Percentiles rank a stretch among this genome's conserved stretches.
These are phyloP conservation scores for Gynandropsis gynandra DNA, from an alignment of 345 rosid species.

Conservation along the genomic window DNA sequence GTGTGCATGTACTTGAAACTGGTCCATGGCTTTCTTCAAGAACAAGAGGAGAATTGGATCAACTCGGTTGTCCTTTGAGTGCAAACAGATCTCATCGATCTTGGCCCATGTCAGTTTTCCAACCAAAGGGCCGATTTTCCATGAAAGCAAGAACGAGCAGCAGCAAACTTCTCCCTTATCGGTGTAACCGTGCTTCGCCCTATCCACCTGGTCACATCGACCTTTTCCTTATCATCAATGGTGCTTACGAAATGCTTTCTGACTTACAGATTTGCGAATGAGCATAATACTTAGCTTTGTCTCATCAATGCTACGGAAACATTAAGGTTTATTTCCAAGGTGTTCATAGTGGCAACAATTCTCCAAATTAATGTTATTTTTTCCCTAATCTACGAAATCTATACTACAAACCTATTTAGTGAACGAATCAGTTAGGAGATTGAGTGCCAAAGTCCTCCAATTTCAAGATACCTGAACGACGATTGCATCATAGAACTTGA, in stretches of 20 bases:
- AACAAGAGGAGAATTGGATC: constrained; percentile 17
- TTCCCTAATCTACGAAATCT: neutral
- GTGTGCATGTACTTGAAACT: constrained; percentile 5
- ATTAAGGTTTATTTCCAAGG: no score
- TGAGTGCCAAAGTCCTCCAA: no score
- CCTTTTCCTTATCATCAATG: no score
- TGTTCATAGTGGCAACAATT: no score
- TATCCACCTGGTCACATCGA: constrained; percentile 21
- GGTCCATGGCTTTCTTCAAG: constrained; percentile 21
- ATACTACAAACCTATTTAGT: neutral
- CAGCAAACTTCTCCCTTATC: constrained; percentile 23
- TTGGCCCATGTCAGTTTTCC: constrained; percentile 11
- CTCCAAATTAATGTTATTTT: no score
- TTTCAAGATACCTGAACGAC: constrained; percentile 15
- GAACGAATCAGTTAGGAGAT: no score
- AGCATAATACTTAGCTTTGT: no score
- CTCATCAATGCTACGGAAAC: no score
- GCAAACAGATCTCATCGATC: constrained; percentile 27
- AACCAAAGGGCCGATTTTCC: constrained; percentile 23
- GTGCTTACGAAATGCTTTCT: neutral
- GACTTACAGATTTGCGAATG: neutral
- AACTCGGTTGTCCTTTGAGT: constrained; percentile 1
- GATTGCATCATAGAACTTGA: constrained; percentile 23
- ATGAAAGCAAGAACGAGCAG: constrained; percentile 13
- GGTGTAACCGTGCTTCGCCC: constrained; percentile 15